Base-by-base conservation (phyloP, 2,329 filamentous ascomycete genomes). In the Aureobasidium sp. region DNA sequence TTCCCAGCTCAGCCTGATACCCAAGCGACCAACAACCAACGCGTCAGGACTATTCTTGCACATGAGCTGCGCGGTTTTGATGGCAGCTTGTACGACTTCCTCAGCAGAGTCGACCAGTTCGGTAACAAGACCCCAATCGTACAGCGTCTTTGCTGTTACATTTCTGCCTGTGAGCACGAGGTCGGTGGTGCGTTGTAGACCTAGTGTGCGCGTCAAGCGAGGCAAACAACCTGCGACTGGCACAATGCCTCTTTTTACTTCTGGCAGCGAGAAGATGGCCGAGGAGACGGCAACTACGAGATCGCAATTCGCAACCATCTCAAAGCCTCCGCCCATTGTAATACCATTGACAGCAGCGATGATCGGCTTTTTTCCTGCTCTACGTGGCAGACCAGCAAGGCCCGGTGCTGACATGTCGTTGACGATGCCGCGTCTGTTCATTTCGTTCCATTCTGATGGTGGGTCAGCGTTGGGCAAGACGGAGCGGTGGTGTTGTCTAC, bases 271-370 rank as follows among this genome's bases (percentile, higher is more conserved):
- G 61, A 83, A 83, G 0, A 71, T 76, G 5, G 81, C 80, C 4
- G 73, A 74, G 0, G 79, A 77, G 0, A 78, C 77, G 1, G 81
- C 81, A 9, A 83, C 73, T 4, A 82, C 77, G 67, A 84, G 72
- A 63, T 82, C 80, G 79, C 79, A 82, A 53, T 80, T 80, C 58
- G 82, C 69, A 9, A 77, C 75, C 65, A 82, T 79, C 70, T 84
- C 81, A 64, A 82, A 83, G 0, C 81, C 82, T 4, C 81, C 82
- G 0, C 82, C 82, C 49, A 82, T 71, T 1, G 80, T 80, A 62
- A 79, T 76, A 0, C 82, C 82, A 69, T 84, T 84, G 3, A 84
- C 80, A 2, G 82, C 82, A 9, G 80, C 81, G 67, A 84, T 81
- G 47, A 84, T 75, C 1, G 82, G 82, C 69, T 84, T 84, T 73